These are phyloP conservation scores for Fusarium albosuccineum DNA, from an alignment of 2,329 filamentous ascomycete species.

Conservation along the genomic window DNA sequence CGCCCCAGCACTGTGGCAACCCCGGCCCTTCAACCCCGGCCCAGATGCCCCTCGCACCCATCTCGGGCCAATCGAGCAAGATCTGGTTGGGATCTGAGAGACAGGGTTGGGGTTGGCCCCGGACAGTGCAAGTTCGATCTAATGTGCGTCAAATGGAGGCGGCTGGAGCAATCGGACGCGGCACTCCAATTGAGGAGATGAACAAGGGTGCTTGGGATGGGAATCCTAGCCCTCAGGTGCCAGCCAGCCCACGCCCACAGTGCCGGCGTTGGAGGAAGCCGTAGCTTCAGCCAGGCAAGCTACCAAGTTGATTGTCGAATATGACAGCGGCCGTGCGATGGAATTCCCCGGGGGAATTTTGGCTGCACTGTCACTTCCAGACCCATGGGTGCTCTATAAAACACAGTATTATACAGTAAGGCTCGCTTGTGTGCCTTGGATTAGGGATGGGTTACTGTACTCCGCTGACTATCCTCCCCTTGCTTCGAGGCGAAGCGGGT, in stretches of 20 bases:
- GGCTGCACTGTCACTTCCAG: not conserved
- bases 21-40: slow-evolving; percentile 17
- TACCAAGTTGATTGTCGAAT: slow-evolving; percentile 15
- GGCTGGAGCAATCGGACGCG: slow-evolving; percentile 31
- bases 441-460: slow-evolving; percentile 29
- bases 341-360: slow-evolving; percentile 8
- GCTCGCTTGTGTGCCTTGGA: slow-evolving; percentile 19
- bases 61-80: slow-evolving; percentile 35
- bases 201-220: not conserved
- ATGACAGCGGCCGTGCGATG: slow-evolving; percentile 29
- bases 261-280: slow-evolving; percentile 14
- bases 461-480: slow-evolving; percentile 41
- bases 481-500: slow-evolving; percentile 40
- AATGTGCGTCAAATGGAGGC: slow-evolving; percentile 35
- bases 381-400: slow-evolving; percentile 9
- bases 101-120: slow-evolving; percentile 43
- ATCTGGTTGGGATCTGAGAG: slow-evolving; percentile 39
- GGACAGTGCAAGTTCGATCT: slow-evolving; percentile 43
- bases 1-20: slow-evolving; percentile 40
- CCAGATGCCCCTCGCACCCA: slow-evolving; percentile 24
- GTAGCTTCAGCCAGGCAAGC: slow-evolving; percentile 1
- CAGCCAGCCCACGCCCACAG: slow-evolving; percentile 16
- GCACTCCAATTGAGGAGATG: slow-evolving; percentile 21
- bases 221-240: slow-evolving; percentile 6
- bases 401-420: slow-evolving; percentile 13